A percentile compares a stretch with the other conserved stretches of the same genome.
phyloP scores from a whole-genome alignment of 106 monocot species.

The Agapanthus africanus region DNA sequence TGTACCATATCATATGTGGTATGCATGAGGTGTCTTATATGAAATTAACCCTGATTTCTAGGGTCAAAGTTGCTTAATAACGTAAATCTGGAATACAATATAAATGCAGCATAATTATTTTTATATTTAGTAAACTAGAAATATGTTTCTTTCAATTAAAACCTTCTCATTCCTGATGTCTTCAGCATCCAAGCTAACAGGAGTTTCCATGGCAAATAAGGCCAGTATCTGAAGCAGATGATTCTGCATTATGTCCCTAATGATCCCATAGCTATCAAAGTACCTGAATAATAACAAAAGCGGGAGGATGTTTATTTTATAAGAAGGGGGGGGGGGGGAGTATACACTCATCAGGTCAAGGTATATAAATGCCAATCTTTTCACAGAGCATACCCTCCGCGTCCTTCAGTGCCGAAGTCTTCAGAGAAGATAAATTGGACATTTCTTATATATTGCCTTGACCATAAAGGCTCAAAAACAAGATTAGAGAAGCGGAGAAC shows the following conservation, averaged over 20 bases:
- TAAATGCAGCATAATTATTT: no score
- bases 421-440: conserved; percentile 93
- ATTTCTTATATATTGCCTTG: conserved; percentile 86
- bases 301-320: no score
- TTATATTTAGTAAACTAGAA: no score
- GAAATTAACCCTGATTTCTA: neutral
- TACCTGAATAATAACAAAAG: no score
- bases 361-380: neutral
- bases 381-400: conserved; percentile 80
- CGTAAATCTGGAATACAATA: neutral
- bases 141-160: neutral
- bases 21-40: neutral
- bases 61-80: neutral
- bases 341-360: neutral
- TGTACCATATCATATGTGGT: no score
- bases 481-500: conserved; percentile 93
- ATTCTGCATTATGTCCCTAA: conserved; percentile 94
- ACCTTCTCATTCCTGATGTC: conserved; percentile 97
- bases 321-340: no score
- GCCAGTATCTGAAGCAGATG: conserved; percentile 90
- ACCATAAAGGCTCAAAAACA: conserved; percentile 91
- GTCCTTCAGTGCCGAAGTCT: conserved; percentile 94
- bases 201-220: conserved; percentile 95
- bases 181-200: conserved; percentile 83
- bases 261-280: conserved; percentile 83